Evolutionary conservation across 306 rosid genomes (phyloP), one percentile per base, ranked within the genome.

Genomic region (Dalbergia oliveri): DNA sequence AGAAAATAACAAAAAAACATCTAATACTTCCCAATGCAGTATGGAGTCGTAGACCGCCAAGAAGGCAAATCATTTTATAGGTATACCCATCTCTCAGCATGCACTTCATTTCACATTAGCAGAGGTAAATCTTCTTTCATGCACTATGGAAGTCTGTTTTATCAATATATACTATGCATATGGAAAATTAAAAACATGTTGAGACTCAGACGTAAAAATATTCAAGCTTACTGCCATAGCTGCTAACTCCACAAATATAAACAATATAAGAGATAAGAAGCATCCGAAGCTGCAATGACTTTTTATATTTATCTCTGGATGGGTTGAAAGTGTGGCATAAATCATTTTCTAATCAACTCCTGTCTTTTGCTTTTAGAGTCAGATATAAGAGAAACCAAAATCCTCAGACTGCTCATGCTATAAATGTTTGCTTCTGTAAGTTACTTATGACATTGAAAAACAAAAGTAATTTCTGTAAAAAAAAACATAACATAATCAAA

Each of bases 401-500:
- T 67, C 65, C 43, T 41, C 71, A 33, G 51, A 31, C 34, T 39
- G 60, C 34, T 41, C 75, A 62, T 21, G 56, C 58, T 51, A 51
- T 6, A 54, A 18, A 23, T 21, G 10, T 69, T 31, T 62, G 47
- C 64, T 70, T 43, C 12, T 12, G 11, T 14, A 51, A 23, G n/a
- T 10, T 37, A 26, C 31, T 26, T 26, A 66, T 3, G 37, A 50
- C 62, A 59, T 34, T 18, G 56, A 77, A 68, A 10, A 43, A 72
- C 37, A 50, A 41, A 41, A 14, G 83, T 6, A 4, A 74, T 21
- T 16, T 9, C 14, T 53, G 41, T 37, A 60, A 69, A 60, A 50
- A 73, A 67, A 73, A 68, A 58, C 57, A 82, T 26, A 84, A 45
- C 76, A 76, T 49, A 21, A 66, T 35, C 37, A 73, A 84, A 43